Base-by-base conservation (phyloP, 2,329 filamentous ascomycete genomes). In the Colletotrichum theobromicola region DNA sequence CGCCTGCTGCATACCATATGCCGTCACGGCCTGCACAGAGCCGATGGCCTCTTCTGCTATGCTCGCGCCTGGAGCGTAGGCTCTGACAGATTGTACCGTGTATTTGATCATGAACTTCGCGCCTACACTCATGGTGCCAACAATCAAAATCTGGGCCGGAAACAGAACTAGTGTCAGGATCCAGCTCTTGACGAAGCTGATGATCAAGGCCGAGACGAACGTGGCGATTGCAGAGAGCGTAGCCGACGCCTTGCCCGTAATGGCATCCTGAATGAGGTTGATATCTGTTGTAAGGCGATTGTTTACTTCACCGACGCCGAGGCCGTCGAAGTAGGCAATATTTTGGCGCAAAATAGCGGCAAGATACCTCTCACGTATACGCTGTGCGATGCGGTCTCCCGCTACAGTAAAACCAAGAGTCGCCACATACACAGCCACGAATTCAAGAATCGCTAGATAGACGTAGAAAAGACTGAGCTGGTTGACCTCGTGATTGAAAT, bases 271-370 rank as follows among this genome's bases (percentile, higher is more conserved):
- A 70, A 98, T 93, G 67, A 98, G 87, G 80, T 98, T 98, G 58
- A 95, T 98, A 82, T 98, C 96, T 10, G 96, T 93, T 0, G 96
- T 98, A 79, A 98, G 98, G 77, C 96, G 93, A 1, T 96, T 98
- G 0, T 96, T 98, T 75, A 98, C 94, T 84, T 98, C 97, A 73
- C 96, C 96, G 37, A 95, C 94, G 66, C 96, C 96, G 16, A 98
- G 89, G 80, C 96, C 97, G 84, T 98, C 97, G 84, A 97, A 98
- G 83, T 94, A 98, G 58, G 92, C 95, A 82, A 98, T 96, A 82
- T 98, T 98, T 82, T 98, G 95, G 75, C 92, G 91, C 86, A 98
- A 87, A 80, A 95, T 96, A 76, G 94, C 95, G 78, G 93, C 90
- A 8, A 99, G 90, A 79, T 98, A 98, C 78, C 94, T 90, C 81